These are phyloP conservation scores for Colletotrichum echinochloae DNA, from an alignment of 2,329 filamentous ascomycete genomes.

Conservation along the genomic window DNA sequence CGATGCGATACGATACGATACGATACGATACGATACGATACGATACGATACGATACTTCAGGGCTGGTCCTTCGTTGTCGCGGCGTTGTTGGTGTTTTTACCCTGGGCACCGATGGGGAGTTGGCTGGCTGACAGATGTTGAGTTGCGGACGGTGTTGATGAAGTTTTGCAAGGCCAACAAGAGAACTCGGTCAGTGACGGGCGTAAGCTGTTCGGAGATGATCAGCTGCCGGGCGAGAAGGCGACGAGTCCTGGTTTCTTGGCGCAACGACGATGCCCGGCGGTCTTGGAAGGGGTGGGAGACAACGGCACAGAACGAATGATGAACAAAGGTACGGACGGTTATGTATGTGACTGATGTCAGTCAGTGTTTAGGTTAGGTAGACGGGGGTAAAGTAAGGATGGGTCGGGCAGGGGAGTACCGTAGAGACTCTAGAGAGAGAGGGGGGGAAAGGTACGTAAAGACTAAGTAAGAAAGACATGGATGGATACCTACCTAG, in stretches of 20 bases:
- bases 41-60: background rate
- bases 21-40: background rate
- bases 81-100: background rate
- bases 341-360: constrained; percentile 12
- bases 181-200: background rate
- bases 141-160: too few relatives aligned
- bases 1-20: background rate
- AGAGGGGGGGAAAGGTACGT: background rate
- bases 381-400: background rate
- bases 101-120: background rate
- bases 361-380: background rate
- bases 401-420: background rate
- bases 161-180: background rate
- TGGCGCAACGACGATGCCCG: background rate
- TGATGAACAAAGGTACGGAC: constrained; percentile 4
- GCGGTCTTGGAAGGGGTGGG: background rate
- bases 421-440: background rate
- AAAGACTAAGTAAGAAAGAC: background rate
- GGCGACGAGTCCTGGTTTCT: background rate
- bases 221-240: background rate
- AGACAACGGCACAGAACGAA: background rate
- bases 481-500: constrained; percentile 1
- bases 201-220: background rate
- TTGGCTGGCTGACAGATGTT: background rate
- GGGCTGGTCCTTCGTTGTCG: background rate